A percentile compares a stretch with the other conserved stretches of the same genome.
Conservation (phyloP, 306 rosid species). For the Casuarina cunninghamiana region DNA sequence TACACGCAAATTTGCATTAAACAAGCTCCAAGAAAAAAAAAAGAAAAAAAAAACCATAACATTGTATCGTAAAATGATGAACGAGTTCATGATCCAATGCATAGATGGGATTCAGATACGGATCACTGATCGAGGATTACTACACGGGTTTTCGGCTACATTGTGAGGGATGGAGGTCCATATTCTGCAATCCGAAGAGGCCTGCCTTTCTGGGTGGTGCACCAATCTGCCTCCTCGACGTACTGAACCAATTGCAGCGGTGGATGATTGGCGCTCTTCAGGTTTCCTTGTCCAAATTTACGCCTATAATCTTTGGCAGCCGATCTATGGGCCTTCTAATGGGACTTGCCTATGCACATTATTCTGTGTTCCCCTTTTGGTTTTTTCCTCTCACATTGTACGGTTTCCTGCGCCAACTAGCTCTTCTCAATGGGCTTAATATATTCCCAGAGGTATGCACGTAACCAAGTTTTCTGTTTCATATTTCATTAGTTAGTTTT, state of each 20-base stretch:
- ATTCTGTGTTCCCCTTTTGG: conserved; percentile 25
- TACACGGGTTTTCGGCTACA: conserved; percentile 22
- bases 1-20: background rate
- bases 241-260: conserved; percentile 34
- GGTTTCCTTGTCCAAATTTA: conserved; percentile 29
- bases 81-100: too few species aligned
- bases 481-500: conserved; percentile 37
- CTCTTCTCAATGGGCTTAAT: conserved; percentile 37
- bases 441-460: conserved; percentile 36
- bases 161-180: conserved; percentile 41
- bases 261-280: conserved; percentile 36
- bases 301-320: conserved; percentile 29
- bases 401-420: conserved; percentile 42
- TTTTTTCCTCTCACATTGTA: conserved; percentile 35
- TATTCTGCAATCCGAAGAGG: conserved; percentile 43
- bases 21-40: background rate
- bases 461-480: background rate
- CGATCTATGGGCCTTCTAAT: conserved; percentile 25
- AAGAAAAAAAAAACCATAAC: background rate
- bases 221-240: conserved; percentile 37
- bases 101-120: conserved; percentile 43
- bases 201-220: conserved; percentile 40
- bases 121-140: conserved; percentile 41
- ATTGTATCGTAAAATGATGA: background rate
- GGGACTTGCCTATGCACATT: conserved; percentile 37